phyloP scores from a whole-genome alignment of 345 rosid species.

The Carallia pectinifolia region DNA sequence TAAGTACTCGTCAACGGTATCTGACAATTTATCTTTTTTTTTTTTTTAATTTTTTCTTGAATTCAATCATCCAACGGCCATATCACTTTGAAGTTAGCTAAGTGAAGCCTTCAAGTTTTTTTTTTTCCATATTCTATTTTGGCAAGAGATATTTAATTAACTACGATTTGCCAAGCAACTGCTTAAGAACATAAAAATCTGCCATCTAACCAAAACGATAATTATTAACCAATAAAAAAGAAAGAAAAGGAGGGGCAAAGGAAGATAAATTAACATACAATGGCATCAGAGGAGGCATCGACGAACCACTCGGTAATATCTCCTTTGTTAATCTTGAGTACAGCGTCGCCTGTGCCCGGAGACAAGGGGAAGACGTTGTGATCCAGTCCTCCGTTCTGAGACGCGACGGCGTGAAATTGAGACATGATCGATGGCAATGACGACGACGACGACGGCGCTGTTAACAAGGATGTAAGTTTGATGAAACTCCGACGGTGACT shows the following conservation, averaged over 20 bases:
- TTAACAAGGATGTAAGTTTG: background rate
- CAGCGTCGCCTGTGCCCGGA: slow-evolving; percentile 21
- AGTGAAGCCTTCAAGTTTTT: too few relatives aligned
- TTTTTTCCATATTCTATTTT: too few relatives aligned
- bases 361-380: slow-evolving; percentile 35
- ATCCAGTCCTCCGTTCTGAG: background rate
- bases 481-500: background rate
- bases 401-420: background rate
- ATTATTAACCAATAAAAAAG: background rate
- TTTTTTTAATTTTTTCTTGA: too few relatives aligned
- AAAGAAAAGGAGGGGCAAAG: background rate
- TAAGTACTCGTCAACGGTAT: background rate
- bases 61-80: too few relatives aligned
- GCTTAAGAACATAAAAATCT: too few relatives aligned
- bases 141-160: too few relatives aligned
- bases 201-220: too few relatives aligned
- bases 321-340: slow-evolving; percentile 66
- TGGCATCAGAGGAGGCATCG: slow-evolving; percentile 77
- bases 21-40: background rate
- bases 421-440: background rate
- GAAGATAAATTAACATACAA: slow-evolving; percentile 35
- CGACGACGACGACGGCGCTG: background rate
- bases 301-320: slow-evolving; percentile 82
- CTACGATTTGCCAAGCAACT: too few relatives aligned
- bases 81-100: too few relatives aligned